Evolutionary conservation across 148 eudicot species (phyloP), one percentile per base, ranked within the genome.

Genomic region (Chenopodium suecicum): DNA sequence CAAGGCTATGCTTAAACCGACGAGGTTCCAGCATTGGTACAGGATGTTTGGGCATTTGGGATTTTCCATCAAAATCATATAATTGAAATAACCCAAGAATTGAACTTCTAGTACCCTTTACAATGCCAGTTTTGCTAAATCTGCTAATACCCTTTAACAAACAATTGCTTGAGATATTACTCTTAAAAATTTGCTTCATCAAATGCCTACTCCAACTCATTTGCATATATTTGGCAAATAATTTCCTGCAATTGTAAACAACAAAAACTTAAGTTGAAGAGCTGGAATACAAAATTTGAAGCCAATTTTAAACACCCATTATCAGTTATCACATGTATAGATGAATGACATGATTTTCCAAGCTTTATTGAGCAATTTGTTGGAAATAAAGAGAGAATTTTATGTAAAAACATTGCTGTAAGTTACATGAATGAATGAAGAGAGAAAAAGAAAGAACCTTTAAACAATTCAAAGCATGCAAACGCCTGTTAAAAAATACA

Each of bases 1-100:
- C 37, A 54, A 31, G 31, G 54, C 78, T 80, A 67, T 87, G 91
- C 72, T 82, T 84, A 81, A 84, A 89, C 72, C 82, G 69, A 31
- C 86, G 82, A 65, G 76, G 78, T 25, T 32, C 72, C n/a, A 60
- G 69, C 72, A 64, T 81, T 71, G 54, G 13, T 1, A 34, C 71
- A 63, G 2, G 74, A 67, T 54, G 19, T 48, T 70, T 75, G 20
- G 71, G 10, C 41, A 74, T 3, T 46, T 68, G 82, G 82, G 82
- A 34, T 52, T 80, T 62, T 20, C 52, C 82, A 79, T 70, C 56
- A 62, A 44, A 27, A 56, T 77, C 70, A 76, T 76, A 48, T 50
- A 65, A 52, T 2, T 71, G 62, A 12, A 13, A 34, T 66, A 73
- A 65, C 2, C 81, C 81, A 41, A 31, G 19, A 58, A 85, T 11